A percentile compares a stretch with the other conserved stretches of the same genome.
phyloP scores from a whole-genome alignment of 371 early-diverging fungal genomes.

The Apophysomyces sp. region DNA sequence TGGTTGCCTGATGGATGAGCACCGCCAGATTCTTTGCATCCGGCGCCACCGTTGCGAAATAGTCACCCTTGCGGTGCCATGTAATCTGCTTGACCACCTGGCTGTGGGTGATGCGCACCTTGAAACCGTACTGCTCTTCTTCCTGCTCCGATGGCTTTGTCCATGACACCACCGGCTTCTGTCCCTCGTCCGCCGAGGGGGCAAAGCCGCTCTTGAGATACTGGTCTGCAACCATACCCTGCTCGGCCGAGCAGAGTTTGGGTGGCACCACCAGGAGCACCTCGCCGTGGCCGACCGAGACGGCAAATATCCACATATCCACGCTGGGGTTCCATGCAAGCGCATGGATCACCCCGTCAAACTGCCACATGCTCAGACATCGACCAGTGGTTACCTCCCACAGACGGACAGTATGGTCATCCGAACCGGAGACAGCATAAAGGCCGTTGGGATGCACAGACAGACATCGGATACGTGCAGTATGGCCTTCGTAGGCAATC shows the following conservation, averaged over 20 bases:
- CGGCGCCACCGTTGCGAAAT: slow-evolving; percentile 85
- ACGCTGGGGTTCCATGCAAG: slow-evolving; percentile 92
- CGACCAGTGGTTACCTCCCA: slow-evolving; percentile 95
- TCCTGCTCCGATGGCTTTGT: slow-evolving; percentile 56
- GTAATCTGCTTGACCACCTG: slow-evolving; percentile 76
- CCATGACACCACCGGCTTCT: slow-evolving; percentile 53
- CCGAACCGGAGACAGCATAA: slow-evolving; percentile 86
- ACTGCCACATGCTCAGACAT: slow-evolving; percentile 73
- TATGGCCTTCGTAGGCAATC: slow-evolving; percentile 82
- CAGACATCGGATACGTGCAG: slow-evolving; percentile 74
- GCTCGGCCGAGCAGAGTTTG: slow-evolving; percentile 47
- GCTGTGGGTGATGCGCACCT: slow-evolving; percentile 48
- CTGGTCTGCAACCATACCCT: slow-evolving; percentile 47
- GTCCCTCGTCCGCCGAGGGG: slow-evolving; percentile 20
- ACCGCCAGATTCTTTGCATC: slow-evolving; percentile 69
- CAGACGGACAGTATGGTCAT: slow-evolving; percentile 83
- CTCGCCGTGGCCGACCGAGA: slow-evolving; percentile 60
- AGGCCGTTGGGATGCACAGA: slow-evolving; percentile 91
- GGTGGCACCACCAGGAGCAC: slow-evolving; percentile 57
- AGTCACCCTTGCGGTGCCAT: slow-evolving; percentile 98
- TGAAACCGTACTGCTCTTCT: slow-evolving; percentile 53
- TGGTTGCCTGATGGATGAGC: slow-evolving; percentile 90
- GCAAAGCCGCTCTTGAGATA: slow-evolving; percentile 55
- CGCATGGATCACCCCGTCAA: slow-evolving; percentile 66
- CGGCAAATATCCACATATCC: slow-evolving; percentile 77